These are phyloP conservation scores for Cystobasidium sp. DNA, from an alignment of 1,284 basidiomycete species.

Conservation along the genomic window DNA sequence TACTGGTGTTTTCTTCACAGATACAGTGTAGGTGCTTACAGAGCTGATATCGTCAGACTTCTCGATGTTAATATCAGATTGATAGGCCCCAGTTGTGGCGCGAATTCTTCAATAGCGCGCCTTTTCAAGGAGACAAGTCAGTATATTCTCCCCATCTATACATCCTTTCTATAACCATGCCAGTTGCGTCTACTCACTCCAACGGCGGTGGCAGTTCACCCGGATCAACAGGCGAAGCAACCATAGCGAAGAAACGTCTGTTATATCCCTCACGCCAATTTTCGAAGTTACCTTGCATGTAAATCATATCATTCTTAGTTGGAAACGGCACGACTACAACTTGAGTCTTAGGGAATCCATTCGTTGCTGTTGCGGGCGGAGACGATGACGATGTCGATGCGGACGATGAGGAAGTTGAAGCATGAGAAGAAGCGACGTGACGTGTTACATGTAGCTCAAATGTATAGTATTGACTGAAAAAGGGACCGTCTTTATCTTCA, in stretches of 20 bases:
- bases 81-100: constrained; percentile 26
- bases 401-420: neutral
- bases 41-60: constrained; percentile 15
- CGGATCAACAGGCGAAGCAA: constrained; percentile 26
- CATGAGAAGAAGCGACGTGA: neutral
- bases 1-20: no score
- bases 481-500: neutral
- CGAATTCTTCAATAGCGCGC: constrained; percentile 27
- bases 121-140: no score
- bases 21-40: no score
- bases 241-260: constrained; percentile 21
- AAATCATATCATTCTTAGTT: neutral
- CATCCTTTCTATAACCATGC: no score
- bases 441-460: constrained; percentile 16
- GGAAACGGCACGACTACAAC: constrained; percentile 16
- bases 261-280: constrained; percentile 24
- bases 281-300: neutral
- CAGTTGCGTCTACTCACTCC: constrained; percentile 18
- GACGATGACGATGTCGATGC: neutral
- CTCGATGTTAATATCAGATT: constrained; percentile 27
- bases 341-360: neutral
- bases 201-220: constrained; percentile 32
- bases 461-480: constrained; percentile 16
- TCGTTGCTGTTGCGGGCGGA: neutral
- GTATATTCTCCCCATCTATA: no score